Percentiles rank a stretch among this genome's conserved stretches.
Conservation (phyloP, 306 rosid genomes). For the Castanopsis chinensis region DNA sequence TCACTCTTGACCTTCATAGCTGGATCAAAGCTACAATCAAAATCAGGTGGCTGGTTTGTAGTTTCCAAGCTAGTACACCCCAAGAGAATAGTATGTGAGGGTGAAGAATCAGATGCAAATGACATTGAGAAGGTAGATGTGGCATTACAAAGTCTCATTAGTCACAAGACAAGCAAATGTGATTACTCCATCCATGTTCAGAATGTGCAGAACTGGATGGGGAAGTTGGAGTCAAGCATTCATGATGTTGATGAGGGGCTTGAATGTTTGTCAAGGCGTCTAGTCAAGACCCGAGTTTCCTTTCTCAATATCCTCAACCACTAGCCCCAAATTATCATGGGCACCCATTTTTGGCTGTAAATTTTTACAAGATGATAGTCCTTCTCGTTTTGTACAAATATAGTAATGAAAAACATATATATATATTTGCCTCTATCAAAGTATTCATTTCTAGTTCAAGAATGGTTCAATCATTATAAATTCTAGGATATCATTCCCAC, state of each 20-base stretch:
- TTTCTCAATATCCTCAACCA: slow-evolving; percentile 50
- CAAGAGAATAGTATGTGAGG: slow-evolving; percentile 16
- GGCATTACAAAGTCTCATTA: slow-evolving; percentile 39
- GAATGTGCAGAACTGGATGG: slow-evolving; percentile 36
- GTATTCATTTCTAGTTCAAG: too few species aligned
- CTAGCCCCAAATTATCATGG: slow-evolving; percentile 16
- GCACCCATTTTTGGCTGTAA: background rate
- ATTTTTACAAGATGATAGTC: too few species aligned
- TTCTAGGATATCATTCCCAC: too few species aligned
- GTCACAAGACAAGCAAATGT: slow-evolving; percentile 27
- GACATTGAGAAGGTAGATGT: slow-evolving; percentile 48
- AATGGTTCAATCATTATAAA: too few species aligned
- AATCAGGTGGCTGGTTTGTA: slow-evolving; percentile 36
- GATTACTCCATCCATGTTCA: slow-evolving; percentile 4
- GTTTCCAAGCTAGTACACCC: slow-evolving; percentile 36
- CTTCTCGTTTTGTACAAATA: too few species aligned
- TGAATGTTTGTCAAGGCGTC: slow-evolving; percentile 39
- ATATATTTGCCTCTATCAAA: too few species aligned
- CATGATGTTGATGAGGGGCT: slow-evolving; percentile 42
- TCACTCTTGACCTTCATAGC: slow-evolving; percentile 30
- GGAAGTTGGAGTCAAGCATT: slow-evolving; percentile 39
- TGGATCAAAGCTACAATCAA: slow-evolving; percentile 20
- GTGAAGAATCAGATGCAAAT: slow-evolving; percentile 31
- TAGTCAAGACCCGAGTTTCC: slow-evolving; percentile 42
- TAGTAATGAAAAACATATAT: too few species aligned